These are phyloP conservation scores for Bolboschoenus planiculmis DNA, from an alignment of 176 grass and related monocot species.

Conservation along the genomic window DNA sequence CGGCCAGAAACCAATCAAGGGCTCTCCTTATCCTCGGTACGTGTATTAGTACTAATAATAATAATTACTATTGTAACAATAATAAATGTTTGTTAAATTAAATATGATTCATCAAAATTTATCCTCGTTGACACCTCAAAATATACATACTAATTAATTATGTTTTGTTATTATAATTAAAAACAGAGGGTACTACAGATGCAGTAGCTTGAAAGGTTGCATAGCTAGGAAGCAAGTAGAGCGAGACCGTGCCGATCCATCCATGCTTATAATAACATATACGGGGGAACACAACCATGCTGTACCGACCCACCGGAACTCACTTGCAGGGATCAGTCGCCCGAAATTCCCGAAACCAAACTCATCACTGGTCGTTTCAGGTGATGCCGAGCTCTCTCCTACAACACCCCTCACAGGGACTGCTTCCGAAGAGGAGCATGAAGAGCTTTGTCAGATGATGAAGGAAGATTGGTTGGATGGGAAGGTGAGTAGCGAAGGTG, in stretches of 20 bases:
- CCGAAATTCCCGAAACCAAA: slow-evolving; percentile 33
- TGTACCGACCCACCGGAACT: slow-evolving; percentile 75
- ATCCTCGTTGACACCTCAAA: neutral
- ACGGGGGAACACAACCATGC: slow-evolving; percentile 90
- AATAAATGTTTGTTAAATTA: neutral
- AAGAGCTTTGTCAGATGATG: slow-evolving; percentile 23
- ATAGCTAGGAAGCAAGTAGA: slow-evolving; percentile 92
- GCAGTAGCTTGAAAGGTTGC: slow-evolving; percentile 92
- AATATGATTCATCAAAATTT: neutral
- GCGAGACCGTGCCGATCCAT: slow-evolving; percentile 59
- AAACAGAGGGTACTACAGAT: slow-evolving; percentile 83
- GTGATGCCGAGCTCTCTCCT: slow-evolving; percentile 20
- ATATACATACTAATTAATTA: slow-evolving; percentile 11
- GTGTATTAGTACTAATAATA: too few species aligned
- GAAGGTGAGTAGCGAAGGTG: slow-evolving; percentile 12
- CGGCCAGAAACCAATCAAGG: slow-evolving; percentile 99
- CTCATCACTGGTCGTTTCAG: neutral
- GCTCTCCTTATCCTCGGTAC: slow-evolving; percentile 93
- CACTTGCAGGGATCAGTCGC: slow-evolving; percentile 78
- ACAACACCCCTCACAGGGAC: slow-evolving; percentile 10
- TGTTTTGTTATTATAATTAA: neutral
- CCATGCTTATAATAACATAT: slow-evolving; percentile 79
- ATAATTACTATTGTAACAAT: neutral
- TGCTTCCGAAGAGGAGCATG: slow-evolving; percentile 8
- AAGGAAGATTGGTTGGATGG: slow-evolving; percentile 24